These are phyloP conservation scores for Penicillium egyptiacum DNA, from an alignment of 495 filamentous ascomycete genomes.

Conservation along the genomic window DNA sequence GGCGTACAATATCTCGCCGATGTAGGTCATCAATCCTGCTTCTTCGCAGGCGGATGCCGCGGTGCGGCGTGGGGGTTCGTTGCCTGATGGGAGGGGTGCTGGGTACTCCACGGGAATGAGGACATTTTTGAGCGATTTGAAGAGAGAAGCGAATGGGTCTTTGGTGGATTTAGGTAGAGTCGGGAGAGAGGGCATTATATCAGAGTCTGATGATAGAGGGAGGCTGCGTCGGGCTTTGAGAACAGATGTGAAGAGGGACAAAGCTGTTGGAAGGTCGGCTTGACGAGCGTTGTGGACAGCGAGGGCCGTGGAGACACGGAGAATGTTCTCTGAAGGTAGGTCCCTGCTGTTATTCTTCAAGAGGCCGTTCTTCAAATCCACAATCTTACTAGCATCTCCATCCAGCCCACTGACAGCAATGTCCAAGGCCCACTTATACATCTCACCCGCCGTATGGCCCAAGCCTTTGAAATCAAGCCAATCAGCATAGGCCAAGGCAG, in stretches of 20 bases:
- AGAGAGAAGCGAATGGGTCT: slow-evolving; percentile 44
- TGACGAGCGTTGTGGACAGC: slow-evolving; percentile 72
- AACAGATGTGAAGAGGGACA: slow-evolving; percentile 85
- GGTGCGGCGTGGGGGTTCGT: slow-evolving; percentile 60
- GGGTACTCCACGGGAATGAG: slow-evolving; percentile 62
- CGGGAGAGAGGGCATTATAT: slow-evolving; percentile 46
- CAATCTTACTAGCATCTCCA: slow-evolving; percentile 43
- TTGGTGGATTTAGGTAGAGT: slow-evolving; percentile 58
- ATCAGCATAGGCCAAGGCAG: slow-evolving; percentile 75
- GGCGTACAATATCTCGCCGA: slow-evolving; percentile 90
- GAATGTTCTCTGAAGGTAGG: slow-evolving; percentile 65
- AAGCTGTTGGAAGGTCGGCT: slow-evolving; percentile 59
- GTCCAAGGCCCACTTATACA: slow-evolving; percentile 71
- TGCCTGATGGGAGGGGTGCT: slow-evolving; percentile 61
- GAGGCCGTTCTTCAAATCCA: slow-evolving; percentile 61
- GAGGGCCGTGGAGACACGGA: slow-evolving; percentile 71
- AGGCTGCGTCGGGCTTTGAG: slow-evolving; percentile 66
- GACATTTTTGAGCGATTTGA: slow-evolving; percentile 39
- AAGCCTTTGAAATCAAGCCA: slow-evolving; percentile 78
- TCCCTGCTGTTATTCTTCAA: slow-evolving; percentile 53
- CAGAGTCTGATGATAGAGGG: slow-evolving; percentile 26
- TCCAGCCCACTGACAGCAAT: slow-evolving; percentile 58
- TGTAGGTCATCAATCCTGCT: slow-evolving; percentile 80
- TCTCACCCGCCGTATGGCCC: slow-evolving; percentile 58
- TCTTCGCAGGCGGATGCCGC: slow-evolving; percentile 71